Percentiles rank a stretch among this genome's conserved stretches.
These are phyloP conservation scores for Flaveria brownii DNA, from an alignment of 129 eudicot genomes.

Conservation along the genomic window DNA sequence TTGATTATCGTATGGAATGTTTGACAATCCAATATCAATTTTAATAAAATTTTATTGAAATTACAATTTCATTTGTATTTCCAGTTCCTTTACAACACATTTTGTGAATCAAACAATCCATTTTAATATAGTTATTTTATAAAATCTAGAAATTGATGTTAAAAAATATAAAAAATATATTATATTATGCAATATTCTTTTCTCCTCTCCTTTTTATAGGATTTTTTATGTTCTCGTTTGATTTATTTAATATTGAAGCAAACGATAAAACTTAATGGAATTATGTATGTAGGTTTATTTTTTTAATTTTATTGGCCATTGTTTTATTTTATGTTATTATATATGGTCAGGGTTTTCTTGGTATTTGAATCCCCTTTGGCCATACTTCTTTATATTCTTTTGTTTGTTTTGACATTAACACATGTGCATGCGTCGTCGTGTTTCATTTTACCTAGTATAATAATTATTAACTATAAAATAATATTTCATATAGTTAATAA, in stretches of 20 bases:
- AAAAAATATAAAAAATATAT: not conserved
- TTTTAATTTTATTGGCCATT: not conserved
- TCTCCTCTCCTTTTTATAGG: not conserved
- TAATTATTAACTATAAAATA: too few relatives aligned
- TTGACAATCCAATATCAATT: too few relatives aligned
- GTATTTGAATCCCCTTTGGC: not conserved
- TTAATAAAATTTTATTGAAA: too few relatives aligned
- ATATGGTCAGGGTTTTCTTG: not conserved
- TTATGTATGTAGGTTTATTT: not conserved
- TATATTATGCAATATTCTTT: not conserved
- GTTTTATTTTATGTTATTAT: not conserved
- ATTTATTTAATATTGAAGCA: conserved; percentile 4
- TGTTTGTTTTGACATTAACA: not conserved
- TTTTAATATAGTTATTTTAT: too few relatives aligned
- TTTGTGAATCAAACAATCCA: too few relatives aligned
- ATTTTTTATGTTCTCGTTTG: not conserved
- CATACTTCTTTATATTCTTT: not conserved
- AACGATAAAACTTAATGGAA: not conserved
- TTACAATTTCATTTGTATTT: too few relatives aligned
- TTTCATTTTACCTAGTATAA: too few relatives aligned
- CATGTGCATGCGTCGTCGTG: too few relatives aligned
- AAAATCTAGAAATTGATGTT: too few relatives aligned
- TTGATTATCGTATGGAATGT: too few relatives aligned
- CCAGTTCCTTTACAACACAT: too few relatives aligned
- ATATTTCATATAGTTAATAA: too few relatives aligned